Base-by-base conservation (phyloP, 805 yeast genomes). In the Candida chauliodis region DNA sequence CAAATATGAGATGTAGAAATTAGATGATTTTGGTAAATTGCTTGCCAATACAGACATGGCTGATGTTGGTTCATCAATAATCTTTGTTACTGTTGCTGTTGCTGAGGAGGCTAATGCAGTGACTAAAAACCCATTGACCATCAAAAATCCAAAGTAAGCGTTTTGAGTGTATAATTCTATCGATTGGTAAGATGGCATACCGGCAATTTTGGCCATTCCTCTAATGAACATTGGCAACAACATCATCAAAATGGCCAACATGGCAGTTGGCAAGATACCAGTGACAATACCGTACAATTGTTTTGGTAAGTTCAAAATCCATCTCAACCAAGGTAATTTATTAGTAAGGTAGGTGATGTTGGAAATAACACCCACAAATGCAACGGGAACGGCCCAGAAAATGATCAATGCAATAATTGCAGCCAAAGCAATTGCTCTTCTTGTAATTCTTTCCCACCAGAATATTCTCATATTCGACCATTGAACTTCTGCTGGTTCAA, bases 311-410 rank as follows among this genome's bases (percentile, higher is more conserved):
- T 84, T 79, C 55, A 81, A 67, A 50, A 91, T 75, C 63, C 87
- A 93, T 27, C 71, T 61, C 55, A 91, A 73, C 70, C 86, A 93
- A 7, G 70, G 87, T 21, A 91, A 76, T 45, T 75, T 75, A 25
- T 73, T 67, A 26, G 84, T 86, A 55, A 89, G 70, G 53, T 74
- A 81, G 47, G 82, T 79, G 49, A 91, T 76, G 62, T 91, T 93
- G 17, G 98, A 91, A 47, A 93, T 82, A 50, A 79, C 75, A 76
- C 98, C 98, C 36, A 91, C 96, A 52, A 88, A 89, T n/a, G 97
- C 95, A 27, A 91, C 97, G 8, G 99, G 99, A 51, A 91, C 80
- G 30, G 95, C 81, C 98, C 98, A 91, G 64, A 89, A 88, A 34
- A 91, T 76, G 37, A 82, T 68, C 30, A 81, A 50, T 1, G 79